Evolutionary conservation across 2,329 filamentous ascomycete genomes (phyloP), one percentile per base, ranked within the genome.

Genomic region (Akanthomyces dipterigenus): DNA sequence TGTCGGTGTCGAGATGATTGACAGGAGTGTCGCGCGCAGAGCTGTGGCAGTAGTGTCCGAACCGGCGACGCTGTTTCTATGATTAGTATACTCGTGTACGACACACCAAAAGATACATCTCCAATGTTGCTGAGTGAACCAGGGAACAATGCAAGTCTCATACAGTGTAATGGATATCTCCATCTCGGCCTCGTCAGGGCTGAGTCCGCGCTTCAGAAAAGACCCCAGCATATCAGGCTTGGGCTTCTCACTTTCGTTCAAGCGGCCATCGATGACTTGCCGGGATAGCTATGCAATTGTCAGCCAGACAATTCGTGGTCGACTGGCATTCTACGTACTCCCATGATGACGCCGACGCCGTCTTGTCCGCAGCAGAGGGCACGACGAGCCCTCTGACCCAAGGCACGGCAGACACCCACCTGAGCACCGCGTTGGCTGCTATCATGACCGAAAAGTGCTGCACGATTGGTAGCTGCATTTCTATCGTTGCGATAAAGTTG

Each of bases 91-190:
- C 18, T 24, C 9, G 3, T n/a, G 9, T 36, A 12, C 14, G 36
- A 2, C 16, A 36, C 18, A 36, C n/a, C 3, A 20, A 1, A 51
- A 20, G 22, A 34, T 9, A 34, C 11, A 9, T 34, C 6, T 2
- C n/a, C n/a, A n/a, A n/a, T n/a, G n/a, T n/a, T n/a, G n/a, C n/a
- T n/a, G n/a, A n/a, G n/a, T n/a, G n/a, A n/a, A n/a, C n/a, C n/a
- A n/a, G 8, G 28, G 28, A 31, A 31, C 5, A 31, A 3, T 2
- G 20, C 3, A 43, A 14, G 40, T 22, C 11, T 42, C 53, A 20
- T 48, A 57, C 55, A 57, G 55, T 38, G 55, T 48, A 11, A 57
- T 57, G 31, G 31, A 38, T 20, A 48, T 57, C 38, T 57, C 55
- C 55, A 36, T 57, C 55, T 57, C 55, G 16, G 55, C 55, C 28